Evolutionary conservation across 352 stramenopile genomes (phyloP).

Genomic region (Globisporangium splendens): DNA sequence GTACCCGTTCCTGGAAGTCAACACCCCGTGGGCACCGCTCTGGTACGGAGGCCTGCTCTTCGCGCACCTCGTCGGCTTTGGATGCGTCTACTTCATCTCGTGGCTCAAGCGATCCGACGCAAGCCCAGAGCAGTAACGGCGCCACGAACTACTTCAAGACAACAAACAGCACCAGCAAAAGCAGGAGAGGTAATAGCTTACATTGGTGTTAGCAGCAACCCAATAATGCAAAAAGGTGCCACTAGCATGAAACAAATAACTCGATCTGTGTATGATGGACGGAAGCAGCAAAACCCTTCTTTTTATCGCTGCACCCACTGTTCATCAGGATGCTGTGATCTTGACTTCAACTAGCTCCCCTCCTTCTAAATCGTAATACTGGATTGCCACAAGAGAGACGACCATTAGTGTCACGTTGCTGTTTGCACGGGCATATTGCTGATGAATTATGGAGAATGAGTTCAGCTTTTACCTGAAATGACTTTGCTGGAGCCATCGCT

Average conservation of each 20-base stretch:
- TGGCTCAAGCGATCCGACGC: conserved; percentile 26
- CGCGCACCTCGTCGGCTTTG: conserved; percentile 38
- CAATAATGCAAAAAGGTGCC: background rate
- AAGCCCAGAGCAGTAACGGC: background rate
- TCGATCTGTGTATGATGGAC: too few relatives aligned
- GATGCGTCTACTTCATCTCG: conserved; percentile 42
- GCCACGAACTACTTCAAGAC: background rate
- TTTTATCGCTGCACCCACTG: conserved; percentile 1
- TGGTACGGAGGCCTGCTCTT: conserved; percentile 66
- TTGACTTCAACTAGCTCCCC: conserved; percentile 65
- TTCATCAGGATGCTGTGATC: conserved; percentile 20
- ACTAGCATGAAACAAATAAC: background rate
- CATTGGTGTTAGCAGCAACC: background rate
- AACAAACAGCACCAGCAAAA: background rate
- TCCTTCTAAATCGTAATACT: conserved; percentile 71
- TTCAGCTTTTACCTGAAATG: conserved; percentile 36
- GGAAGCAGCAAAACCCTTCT: background rate
- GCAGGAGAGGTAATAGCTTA: background rate
- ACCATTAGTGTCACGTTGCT: background rate
- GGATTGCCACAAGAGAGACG: conserved; percentile 6
- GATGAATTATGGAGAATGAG: too few relatives aligned
- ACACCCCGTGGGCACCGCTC: conserved; percentile 68
- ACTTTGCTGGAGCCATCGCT: conserved; percentile 32
- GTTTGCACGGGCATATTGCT: background rate
- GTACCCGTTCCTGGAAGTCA: conserved; percentile 72